Evolutionary conservation across 768 basidiomycete genomes (phyloP).

Genomic region (Serendipita sp.): DNA sequence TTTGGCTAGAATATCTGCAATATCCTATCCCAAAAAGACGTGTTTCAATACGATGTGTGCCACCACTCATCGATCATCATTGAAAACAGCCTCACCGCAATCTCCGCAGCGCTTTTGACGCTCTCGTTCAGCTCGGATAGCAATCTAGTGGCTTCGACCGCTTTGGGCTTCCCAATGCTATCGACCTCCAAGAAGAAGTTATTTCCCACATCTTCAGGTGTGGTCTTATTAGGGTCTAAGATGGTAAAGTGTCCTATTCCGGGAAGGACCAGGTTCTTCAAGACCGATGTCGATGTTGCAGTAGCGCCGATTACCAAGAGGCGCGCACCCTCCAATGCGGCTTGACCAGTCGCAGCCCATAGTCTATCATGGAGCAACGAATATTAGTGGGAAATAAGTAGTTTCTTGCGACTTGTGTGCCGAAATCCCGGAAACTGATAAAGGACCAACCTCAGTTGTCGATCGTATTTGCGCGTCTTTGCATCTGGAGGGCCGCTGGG

Average conservation of each 20-base stretch:
- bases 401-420: background rate
- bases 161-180: conserved; percentile 68
- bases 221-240: conserved; percentile 46
- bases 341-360: conserved; percentile 88
- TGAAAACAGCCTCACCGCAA: conserved; percentile 20
- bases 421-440: background rate
- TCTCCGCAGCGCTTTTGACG: conserved; percentile 54
- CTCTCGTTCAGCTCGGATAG: conserved; percentile 77
- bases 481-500: conserved; percentile 53
- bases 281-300: conserved; percentile 71
- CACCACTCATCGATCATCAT: background rate
- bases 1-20: conserved; percentile 41
- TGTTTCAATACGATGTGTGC: background rate
- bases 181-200: conserved; percentile 86
- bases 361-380: conserved; percentile 31
- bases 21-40: conserved; percentile 17
- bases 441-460: conserved; percentile 63
- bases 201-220: conserved; percentile 71
- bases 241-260: conserved; percentile 94
- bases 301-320: conserved; percentile 66
- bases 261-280: conserved; percentile 95
- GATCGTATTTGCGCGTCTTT: conserved; percentile 85
- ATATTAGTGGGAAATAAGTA: background rate
- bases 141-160: conserved; percentile 58
- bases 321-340: conserved; percentile 67